These are phyloP conservation scores for Cryptococcus sp. DNA, from an alignment of 1,284 basidiomycete genomes.

Conservation along the genomic window DNA sequence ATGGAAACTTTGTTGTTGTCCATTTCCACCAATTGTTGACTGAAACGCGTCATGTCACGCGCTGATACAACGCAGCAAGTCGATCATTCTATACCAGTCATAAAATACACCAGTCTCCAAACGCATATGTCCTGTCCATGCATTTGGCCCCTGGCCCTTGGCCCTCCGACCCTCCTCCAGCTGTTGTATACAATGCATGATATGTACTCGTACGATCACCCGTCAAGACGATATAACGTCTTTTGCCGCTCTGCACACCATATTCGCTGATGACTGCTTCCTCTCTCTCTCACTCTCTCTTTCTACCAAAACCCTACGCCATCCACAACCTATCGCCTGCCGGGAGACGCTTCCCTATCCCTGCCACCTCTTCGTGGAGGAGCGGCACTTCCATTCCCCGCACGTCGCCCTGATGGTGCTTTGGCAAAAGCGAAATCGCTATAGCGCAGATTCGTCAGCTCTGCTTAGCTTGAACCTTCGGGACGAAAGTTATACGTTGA, in stretches of 20 bases:
- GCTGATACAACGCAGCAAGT: too few species aligned
- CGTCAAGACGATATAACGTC: not conserved
- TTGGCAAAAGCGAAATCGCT: slow-evolving; percentile 94
- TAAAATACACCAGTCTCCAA: too few species aligned
- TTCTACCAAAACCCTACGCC: not conserved
- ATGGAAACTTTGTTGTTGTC: too few species aligned
- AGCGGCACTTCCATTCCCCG: slow-evolving; percentile 14
- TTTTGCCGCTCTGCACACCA: not conserved
- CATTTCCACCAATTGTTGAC: too few species aligned
- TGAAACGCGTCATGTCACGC: too few species aligned
- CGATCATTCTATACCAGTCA: too few species aligned
- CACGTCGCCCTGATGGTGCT: slow-evolving; percentile 63
- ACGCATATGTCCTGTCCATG: too few species aligned
- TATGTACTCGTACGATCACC: not conserved
- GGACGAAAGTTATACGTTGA: not conserved
- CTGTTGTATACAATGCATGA: slow-evolving; percentile 6
- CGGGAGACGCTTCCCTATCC: slow-evolving; percentile 42
- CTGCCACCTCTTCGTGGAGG: slow-evolving; percentile 27
- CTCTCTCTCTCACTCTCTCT: not conserved
- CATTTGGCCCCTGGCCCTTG: too few species aligned
- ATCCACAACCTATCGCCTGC: slow-evolving; percentile 24
- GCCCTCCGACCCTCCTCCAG: too few species aligned
- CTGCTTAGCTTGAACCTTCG: not conserved
- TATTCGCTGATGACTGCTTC: not conserved
- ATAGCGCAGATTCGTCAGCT: not conserved